These are phyloP conservation scores for Carex littledalei DNA, from an alignment of 176 grass and related monocot species.

Conservation along the genomic window DNA sequence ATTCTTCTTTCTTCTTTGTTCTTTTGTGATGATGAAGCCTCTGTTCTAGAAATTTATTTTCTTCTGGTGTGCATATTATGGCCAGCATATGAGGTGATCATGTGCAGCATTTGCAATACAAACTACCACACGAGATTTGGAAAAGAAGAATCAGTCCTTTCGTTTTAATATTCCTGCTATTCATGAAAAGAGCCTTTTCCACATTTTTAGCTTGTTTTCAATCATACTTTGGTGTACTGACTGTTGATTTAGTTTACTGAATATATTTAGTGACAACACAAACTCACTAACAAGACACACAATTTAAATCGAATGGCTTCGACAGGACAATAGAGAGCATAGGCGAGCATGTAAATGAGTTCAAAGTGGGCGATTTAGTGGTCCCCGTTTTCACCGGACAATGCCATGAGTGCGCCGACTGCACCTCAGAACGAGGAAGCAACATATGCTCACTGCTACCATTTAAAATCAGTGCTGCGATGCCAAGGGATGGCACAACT, in stretches of 20 bases:
- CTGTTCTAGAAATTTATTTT: neutral
- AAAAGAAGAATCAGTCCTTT: neutral
- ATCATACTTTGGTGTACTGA: neutral
- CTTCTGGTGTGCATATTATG: neutral
- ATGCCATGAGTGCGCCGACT: slow-evolving; percentile 77
- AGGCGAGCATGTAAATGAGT: slow-evolving; percentile 47
- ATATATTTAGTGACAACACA: neutral
- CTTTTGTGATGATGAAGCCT: neutral
- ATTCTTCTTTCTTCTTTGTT: neutral
- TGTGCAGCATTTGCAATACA: neutral
- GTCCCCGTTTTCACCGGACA: slow-evolving; percentile 62
- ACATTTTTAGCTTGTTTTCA: slow-evolving; percentile 6
- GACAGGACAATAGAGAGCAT: slow-evolving; percentile 76
- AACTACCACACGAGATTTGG: neutral
- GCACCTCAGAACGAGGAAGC: slow-evolving; percentile 51
- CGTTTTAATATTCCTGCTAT: neutral
- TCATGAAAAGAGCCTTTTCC: slow-evolving; percentile 11
- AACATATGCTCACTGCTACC: slow-evolving; percentile 64
- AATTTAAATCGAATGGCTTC: neutral
- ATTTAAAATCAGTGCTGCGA: slow-evolving; percentile 32
- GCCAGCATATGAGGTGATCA: neutral
- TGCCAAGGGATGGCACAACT: slow-evolving; percentile 47
- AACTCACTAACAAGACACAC: neutral
- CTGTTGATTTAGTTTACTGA: neutral
- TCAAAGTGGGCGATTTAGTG: slow-evolving; percentile 52